Percentiles rank a stretch among this genome's conserved stretches.
These are phyloP conservation scores for Yarrowia deformans DNA, from an alignment of 805 yeast genomes.

Conservation along the genomic window DNA sequence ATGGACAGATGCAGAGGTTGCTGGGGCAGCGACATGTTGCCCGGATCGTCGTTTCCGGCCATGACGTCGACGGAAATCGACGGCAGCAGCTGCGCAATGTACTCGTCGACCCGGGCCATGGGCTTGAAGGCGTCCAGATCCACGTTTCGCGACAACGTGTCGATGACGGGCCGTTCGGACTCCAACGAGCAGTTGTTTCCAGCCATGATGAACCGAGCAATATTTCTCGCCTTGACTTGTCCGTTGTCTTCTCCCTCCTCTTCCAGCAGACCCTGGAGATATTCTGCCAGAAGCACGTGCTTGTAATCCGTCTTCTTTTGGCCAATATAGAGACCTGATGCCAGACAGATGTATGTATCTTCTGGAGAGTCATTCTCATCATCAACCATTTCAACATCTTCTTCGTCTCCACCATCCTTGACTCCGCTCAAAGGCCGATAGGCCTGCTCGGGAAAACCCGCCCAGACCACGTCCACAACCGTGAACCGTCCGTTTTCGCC, in stretches of 20 bases:
- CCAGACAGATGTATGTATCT: slow-evolving; percentile 60
- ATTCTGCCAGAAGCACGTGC: slow-evolving; percentile 65
- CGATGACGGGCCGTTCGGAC: slow-evolving; percentile 25
- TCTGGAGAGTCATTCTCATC: neutral
- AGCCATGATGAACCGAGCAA: slow-evolving; percentile 8
- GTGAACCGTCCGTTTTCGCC: slow-evolving; percentile 82
- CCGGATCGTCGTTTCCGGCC: slow-evolving; percentile 89
- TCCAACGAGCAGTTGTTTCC: slow-evolving; percentile 18
- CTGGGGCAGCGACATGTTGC: slow-evolving; percentile 86
- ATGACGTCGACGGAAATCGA: slow-evolving; percentile 75
- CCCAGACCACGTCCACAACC: slow-evolving; percentile 79
- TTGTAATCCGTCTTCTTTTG: slow-evolving; percentile 53
- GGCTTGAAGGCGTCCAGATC: slow-evolving; percentile 42
- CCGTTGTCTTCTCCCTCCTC: slow-evolving; percentile 39
- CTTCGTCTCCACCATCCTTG: neutral
- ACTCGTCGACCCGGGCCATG: slow-evolving; percentile 57
- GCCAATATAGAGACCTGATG: slow-evolving; percentile 77
- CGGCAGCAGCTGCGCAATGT: slow-evolving; percentile 62
- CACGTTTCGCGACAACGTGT: neutral
- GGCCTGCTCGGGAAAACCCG: slow-evolving; percentile 58
- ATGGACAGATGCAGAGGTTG: slow-evolving; percentile 85
- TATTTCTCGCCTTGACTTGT: neutral
- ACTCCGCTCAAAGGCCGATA: neutral
- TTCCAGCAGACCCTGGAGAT: slow-evolving; percentile 73
- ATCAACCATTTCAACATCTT: neutral